Evolutionary conservation across 2,329 filamentous ascomycete genomes (phyloP), one percentile per base, ranked within the genome.

Genomic region (Alternaria arborescens): DNA sequence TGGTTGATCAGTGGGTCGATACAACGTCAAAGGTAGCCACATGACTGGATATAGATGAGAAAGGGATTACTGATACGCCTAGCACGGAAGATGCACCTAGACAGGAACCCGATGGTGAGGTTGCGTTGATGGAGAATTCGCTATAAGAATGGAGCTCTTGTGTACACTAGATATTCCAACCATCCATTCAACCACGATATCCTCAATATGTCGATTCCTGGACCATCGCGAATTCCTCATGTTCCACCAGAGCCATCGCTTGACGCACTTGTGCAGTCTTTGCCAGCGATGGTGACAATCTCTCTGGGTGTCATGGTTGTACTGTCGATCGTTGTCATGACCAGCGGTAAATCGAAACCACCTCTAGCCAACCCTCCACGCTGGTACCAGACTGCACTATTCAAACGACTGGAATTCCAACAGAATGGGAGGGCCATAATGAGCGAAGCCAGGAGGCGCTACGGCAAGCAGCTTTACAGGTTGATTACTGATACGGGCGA

Each of bases 391-490:
- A 18, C 30, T 1, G 28, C 11, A 3, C 8, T 46, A 0, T 18
- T 26, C 22, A 52, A 58, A 38, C 47, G 32, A 0, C n/a, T 58
- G 2, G 41, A 58, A 2, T 58, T 52, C 2, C 14, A 52, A 16
- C 46, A 6, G n/a, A 28, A 52, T 7, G 48, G 47, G 5, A 20
- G 12, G 5, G 20, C 7, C 1, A 52, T 38, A 3, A 10, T 58
- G 0, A 10, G 4, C 5, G 30, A 52, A 2, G 55, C 47, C 3
- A 58, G 44, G 16, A 38, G 30, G 4, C 38, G 30, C 16, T 52
- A 43, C 6, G 32, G 32, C 38, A 50, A 52, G n/a, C 38, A 58
- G 8, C 55, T 48, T 3, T 58, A 58, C 7, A 58, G 18, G 32
- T 10, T 53, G n/a, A n/a, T 58, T 2, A 30, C 20, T 1, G 28